These are phyloP conservation scores for Calonectria henricotiae DNA, from an alignment of 2,329 filamentous ascomycete species.

Conservation along the genomic window DNA sequence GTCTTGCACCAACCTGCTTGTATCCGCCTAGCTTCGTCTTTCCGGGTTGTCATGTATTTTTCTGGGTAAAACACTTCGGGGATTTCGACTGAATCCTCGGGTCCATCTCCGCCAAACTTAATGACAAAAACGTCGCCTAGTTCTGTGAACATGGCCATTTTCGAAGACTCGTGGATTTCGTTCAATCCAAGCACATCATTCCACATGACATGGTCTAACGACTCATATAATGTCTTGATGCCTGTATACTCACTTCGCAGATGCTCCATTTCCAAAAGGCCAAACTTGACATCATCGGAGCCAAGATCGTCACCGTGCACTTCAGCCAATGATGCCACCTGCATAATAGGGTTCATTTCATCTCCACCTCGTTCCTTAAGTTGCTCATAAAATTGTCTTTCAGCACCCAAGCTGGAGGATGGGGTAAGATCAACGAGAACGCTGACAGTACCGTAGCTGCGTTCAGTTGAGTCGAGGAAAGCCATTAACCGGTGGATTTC, in stretches of 20 bases:
- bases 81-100: slow-evolving; percentile 65
- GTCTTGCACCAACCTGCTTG: slow-evolving; percentile 58
- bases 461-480: slow-evolving; percentile 74
- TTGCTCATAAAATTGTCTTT: slow-evolving; percentile 64
- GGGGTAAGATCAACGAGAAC: slow-evolving; percentile 61
- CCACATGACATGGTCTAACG: slow-evolving; percentile 68
- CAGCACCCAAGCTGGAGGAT: slow-evolving; percentile 55
- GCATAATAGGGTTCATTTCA: slow-evolving; percentile 54
- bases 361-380: slow-evolving; percentile 56
- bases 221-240: slow-evolving; percentile 66
- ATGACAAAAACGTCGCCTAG: slow-evolving; percentile 69
- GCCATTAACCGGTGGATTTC: slow-evolving; percentile 77
- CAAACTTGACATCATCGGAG: slow-evolving; percentile 59
- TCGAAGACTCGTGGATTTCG: slow-evolving; percentile 57
- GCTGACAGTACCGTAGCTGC: slow-evolving; percentile 73
- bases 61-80: slow-evolving; percentile 70
- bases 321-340: slow-evolving; percentile 53
- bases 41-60: slow-evolving; percentile 66
- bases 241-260: slow-evolving; percentile 57
- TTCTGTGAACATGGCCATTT: slow-evolving; percentile 64
- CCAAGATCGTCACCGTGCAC: slow-evolving; percentile 55
- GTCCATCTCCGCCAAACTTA: slow-evolving; percentile 62
- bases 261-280: slow-evolving; percentile 62
- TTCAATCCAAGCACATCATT: slow-evolving; percentile 60
- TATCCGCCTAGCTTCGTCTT: slow-evolving; percentile 65